These are phyloP conservation scores for Excoecaria cochinchinensis DNA, from an alignment of 345 rosid genomes.

Conservation along the genomic window DNA sequence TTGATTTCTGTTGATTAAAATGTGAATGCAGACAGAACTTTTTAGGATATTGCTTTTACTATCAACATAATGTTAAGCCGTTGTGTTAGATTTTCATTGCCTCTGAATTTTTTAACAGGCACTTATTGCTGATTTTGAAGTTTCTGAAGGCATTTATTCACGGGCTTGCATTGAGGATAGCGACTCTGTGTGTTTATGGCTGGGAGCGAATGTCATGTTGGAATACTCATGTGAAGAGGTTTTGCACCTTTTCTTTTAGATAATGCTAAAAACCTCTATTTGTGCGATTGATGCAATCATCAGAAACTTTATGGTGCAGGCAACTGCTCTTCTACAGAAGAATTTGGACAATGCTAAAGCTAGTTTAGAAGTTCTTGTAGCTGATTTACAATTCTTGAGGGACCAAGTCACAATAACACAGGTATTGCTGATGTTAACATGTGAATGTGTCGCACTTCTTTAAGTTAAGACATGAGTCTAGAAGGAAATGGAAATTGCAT, in stretches of 20 bases:
- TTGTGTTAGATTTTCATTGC: background rate
- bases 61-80: background rate
- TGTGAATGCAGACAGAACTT: background rate
- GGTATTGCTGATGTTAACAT: constrained; percentile 38
- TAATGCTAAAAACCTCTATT: constrained; percentile 11
- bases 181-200: constrained; percentile 88
- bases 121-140: constrained; percentile 87
- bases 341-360: constrained; percentile 94
- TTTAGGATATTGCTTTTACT: background rate
- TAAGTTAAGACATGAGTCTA: background rate
- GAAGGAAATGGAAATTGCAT: background rate
- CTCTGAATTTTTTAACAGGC: constrained; percentile 34
- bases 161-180: constrained; percentile 63
- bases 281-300: constrained; percentile 28
- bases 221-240: constrained; percentile 95
- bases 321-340: constrained; percentile 66
- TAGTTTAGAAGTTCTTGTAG: constrained; percentile 83
- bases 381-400: constrained; percentile 86
- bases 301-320: constrained; percentile 44
- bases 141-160: constrained; percentile 92
- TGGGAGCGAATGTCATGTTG: constrained; percentile 95
- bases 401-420: constrained; percentile 96
- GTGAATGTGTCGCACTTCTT: background rate
- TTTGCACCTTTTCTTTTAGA: constrained; percentile 17
- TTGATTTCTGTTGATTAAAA: background rate